phyloP scores from a whole-genome alignment of 2,329 filamentous ascomycete species.

The Aureobasidium sp. region DNA sequence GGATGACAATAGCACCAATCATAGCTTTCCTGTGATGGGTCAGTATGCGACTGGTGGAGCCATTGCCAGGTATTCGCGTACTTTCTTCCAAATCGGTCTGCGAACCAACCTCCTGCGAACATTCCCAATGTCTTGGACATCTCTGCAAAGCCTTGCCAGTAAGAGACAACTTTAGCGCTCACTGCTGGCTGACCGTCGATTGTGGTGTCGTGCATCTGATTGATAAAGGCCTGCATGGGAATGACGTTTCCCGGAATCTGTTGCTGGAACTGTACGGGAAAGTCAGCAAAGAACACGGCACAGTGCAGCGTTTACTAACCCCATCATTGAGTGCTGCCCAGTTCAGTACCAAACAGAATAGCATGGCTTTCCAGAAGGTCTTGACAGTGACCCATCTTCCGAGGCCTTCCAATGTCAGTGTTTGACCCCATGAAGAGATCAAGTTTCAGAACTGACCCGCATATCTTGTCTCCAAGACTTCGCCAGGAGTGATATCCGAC shows the following conservation, averaged over 20 bases:
- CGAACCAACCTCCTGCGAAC: constrained; percentile 15
- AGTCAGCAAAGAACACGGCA: no score
- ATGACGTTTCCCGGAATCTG: constrained; percentile 21
- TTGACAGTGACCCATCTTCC: constrained; percentile 19
- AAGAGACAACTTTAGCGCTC: constrained; percentile 16
- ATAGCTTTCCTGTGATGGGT: constrained; percentile 13
- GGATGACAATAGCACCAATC: constrained; percentile 18
- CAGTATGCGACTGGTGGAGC: background rate
- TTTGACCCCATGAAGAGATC: background rate
- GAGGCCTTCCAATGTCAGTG: constrained; percentile 15
- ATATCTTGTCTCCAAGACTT: constrained; percentile 9
- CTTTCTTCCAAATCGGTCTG: background rate
- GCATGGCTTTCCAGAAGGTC: constrained; percentile 20
- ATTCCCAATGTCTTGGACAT: constrained; percentile 21
- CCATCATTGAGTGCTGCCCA: constrained; percentile 21
- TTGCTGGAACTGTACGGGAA: constrained; percentile 17
- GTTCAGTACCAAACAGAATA: constrained; percentile 20
- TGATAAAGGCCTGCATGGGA: constrained; percentile 19
- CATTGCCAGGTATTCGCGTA: background rate
- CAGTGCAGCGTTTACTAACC: no score
- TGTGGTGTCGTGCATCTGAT: constrained; percentile 18
- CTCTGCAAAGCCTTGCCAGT: constrained; percentile 20
- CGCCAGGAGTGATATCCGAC: background rate
- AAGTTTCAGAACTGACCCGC: constrained; percentile 1
- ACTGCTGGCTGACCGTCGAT: constrained; percentile 18